These are phyloP conservation scores for Vaccinium corymbosum DNA, from an alignment of 148 eudicot genomes.

Conservation along the genomic window DNA sequence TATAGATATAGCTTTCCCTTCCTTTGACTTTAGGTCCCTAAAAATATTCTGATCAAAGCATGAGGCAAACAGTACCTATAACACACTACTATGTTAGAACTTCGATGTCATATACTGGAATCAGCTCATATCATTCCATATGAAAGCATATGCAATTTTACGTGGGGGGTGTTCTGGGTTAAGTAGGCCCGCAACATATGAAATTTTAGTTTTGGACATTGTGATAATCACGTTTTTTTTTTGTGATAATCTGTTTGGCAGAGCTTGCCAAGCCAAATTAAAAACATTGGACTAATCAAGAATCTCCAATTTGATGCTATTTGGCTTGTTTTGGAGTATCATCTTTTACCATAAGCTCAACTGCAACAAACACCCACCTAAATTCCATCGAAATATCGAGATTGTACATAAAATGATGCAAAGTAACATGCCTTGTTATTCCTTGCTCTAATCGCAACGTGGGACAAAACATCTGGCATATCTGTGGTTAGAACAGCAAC, in stretches of 20 bases:
- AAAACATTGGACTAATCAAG: not conserved
- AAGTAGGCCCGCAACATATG: not conserved
- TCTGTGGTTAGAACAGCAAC: conserved; percentile 12
- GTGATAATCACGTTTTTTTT: not conserved
- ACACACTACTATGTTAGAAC: not conserved
- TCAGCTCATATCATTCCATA: not conserved
- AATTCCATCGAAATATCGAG: not conserved
- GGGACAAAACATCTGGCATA: conserved; percentile 14
- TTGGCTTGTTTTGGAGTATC: not conserved
- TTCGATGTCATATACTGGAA: not conserved
- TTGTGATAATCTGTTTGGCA: not conserved
- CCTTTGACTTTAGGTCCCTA: conserved; percentile 9
- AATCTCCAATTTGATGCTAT: conserved; percentile 1
- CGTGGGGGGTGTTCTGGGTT: not conserved
- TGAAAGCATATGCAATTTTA: not conserved
- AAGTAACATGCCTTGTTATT: conserved; percentile 13
- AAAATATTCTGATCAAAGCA: conserved; percentile 10
- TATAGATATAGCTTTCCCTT: conserved; percentile 12
- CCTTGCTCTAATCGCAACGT: conserved; percentile 13
- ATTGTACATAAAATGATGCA: not conserved
- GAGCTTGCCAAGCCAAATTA: not conserved
- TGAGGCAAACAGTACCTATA: conserved; percentile 14
- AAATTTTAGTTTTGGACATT: not conserved
- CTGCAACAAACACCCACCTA: not conserved
- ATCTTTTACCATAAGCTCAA: not conserved